Conservation (phyloP, 345 rosid species). For the Barbarea vulgaris region DNA sequence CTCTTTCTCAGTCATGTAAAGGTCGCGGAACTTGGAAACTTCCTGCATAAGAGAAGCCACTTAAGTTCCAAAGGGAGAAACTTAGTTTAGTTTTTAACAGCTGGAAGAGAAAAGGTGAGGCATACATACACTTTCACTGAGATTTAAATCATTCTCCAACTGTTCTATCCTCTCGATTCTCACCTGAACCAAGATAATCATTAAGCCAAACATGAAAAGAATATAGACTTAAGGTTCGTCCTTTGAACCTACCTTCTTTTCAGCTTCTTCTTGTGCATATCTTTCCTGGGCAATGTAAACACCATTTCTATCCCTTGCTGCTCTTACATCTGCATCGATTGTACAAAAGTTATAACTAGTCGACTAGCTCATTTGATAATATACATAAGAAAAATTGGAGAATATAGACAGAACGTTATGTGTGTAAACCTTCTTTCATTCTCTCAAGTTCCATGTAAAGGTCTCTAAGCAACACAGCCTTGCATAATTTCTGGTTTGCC, state of each 20-base stretch:
- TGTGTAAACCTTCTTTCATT: slow-evolving; percentile 78
- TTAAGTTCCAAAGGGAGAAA: slow-evolving; percentile 3
- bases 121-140: slow-evolving; percentile 58
- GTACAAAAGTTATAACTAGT: neutral
- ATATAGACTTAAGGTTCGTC: neutral
- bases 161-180: slow-evolving; percentile 77
- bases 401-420: neutral
- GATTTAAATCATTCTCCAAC: slow-evolving; percentile 64
- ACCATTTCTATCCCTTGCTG: slow-evolving; percentile 94
- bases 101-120: slow-evolving; percentile 14
- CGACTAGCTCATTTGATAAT: neutral
- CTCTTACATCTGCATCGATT: slow-evolving; percentile 71
- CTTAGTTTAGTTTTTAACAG: slow-evolving; percentile 4
- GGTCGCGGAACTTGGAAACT: slow-evolving; percentile 62
- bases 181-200: slow-evolving; percentile 47
- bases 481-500: slow-evolving; percentile 95
- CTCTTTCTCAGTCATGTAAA: slow-evolving; percentile 70
- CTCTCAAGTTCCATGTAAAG: slow-evolving; percentile 84
- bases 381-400: neutral
- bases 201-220: neutral
- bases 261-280: slow-evolving; percentile 81
- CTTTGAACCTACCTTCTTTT: slow-evolving; percentile 68
- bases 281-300: slow-evolving; percentile 85
- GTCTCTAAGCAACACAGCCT: slow-evolving; percentile 83
- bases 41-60: slow-evolving; percentile 53